A percentile compares a stretch with the other conserved stretches of the same genome.
These are phyloP conservation scores for Chaetoscypha palmicola DNA, from an alignment of 2,329 filamentous ascomycete species.

Conservation along the genomic window DNA sequence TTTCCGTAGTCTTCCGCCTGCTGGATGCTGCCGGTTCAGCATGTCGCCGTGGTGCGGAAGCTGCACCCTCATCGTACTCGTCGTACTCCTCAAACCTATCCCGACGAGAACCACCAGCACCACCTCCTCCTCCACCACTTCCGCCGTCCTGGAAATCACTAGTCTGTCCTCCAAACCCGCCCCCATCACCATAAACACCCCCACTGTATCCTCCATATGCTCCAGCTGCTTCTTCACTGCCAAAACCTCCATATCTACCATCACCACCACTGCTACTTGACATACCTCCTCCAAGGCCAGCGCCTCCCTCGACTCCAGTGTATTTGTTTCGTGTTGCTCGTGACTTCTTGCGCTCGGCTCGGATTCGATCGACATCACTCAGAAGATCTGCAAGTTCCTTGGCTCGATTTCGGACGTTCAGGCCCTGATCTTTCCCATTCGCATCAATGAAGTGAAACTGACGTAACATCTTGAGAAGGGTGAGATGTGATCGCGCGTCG, in stretches of 20 bases:
- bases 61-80: constrained; percentile 77
- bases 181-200: constrained; percentile 89
- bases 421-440: constrained; percentile 96
- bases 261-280: constrained; percentile 38
- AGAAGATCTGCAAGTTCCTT: constrained; percentile 95
- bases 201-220: constrained; percentile 56
- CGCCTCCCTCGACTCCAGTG: constrained; percentile 82
- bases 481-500: constrained; percentile 90
- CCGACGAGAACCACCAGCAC: constrained; percentile 37
- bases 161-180: constrained; percentile 77
- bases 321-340: constrained; percentile 89
- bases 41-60: constrained; percentile 35
- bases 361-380: constrained; percentile 82
- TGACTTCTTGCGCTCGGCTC: constrained; percentile 80
- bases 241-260: constrained; percentile 73
- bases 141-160: constrained; percentile 61
- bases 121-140: constrained; percentile 21
- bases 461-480: constrained; percentile 93
- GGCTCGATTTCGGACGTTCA: constrained; percentile 94
- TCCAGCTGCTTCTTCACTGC: constrained; percentile 65
- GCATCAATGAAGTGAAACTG: constrained; percentile 96
- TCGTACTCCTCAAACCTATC: constrained; percentile 96
- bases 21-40: constrained; percentile 22
- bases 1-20: constrained; percentile 37
- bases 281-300: constrained; percentile 49